These are phyloP conservation scores for Chaetomium tenue DNA, from an alignment of 495 filamentous ascomycete genomes.

Conservation along the genomic window DNA sequence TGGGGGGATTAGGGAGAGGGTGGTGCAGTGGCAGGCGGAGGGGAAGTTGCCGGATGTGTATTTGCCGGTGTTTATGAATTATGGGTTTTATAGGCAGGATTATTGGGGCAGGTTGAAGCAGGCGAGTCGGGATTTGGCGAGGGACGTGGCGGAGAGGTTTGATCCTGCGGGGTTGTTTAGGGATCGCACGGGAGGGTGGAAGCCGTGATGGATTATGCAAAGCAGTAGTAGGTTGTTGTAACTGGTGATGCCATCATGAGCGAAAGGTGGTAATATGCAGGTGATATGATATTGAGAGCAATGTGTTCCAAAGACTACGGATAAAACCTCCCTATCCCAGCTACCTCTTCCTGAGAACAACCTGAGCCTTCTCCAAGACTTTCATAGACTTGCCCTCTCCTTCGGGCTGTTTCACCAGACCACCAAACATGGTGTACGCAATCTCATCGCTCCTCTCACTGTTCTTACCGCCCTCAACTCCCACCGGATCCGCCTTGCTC, in stretches of 20 bases:
- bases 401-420: not conserved
- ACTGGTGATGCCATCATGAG: no score
- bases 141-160: constrained; percentile 47
- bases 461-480: not conserved
- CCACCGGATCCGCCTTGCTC: not conserved
- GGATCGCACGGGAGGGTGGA: constrained; percentile 56
- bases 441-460: not conserved
- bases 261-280: no score
- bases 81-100: constrained; percentile 57
- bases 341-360: not conserved
- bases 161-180: constrained; percentile 60
- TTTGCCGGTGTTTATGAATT: constrained; percentile 61
- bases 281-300: no score
- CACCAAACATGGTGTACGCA: not conserved
- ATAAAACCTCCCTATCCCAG: not conserved
- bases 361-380: not conserved
- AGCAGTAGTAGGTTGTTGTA: no score
- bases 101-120: constrained; percentile 56
- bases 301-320: not conserved
- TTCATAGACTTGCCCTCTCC: not conserved
- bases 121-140: constrained; percentile 42
- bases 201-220: constrained; percentile 20
- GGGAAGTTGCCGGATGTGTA: constrained; percentile 48
- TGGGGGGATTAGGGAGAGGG: constrained; percentile 43
- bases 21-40: constrained; percentile 35